A percentile compares a stretch with the other conserved stretches of the same genome.
Evolutionary conservation across 352 stramenopile genomes (phyloP).

Genomic region (Peronosclerospora sorghi): DNA sequence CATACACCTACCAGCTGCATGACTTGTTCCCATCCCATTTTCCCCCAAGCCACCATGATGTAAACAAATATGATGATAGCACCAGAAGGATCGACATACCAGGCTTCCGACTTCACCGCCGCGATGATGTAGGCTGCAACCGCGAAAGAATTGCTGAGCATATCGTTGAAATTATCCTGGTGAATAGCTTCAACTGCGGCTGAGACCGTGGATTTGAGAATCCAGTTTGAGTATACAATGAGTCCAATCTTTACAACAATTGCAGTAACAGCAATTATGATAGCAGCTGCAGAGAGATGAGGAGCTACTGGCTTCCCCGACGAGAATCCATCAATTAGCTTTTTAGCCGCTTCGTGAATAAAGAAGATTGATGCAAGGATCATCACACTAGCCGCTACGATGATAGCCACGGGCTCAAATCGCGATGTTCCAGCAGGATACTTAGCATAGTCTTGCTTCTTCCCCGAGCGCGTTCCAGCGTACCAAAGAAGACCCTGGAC

Average conservation of each 20-base stretch:
- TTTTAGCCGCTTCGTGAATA: constrained; percentile 46
- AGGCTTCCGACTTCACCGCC: constrained; percentile 36
- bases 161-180: constrained; percentile 93
- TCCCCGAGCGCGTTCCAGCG: constrained; percentile 68
- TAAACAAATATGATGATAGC: constrained; percentile 90
- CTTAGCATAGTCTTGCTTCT: constrained; percentile 75
- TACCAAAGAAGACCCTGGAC: constrained; percentile 85
- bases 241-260: constrained; percentile 64
- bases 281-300: constrained; percentile 75
- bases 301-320: constrained; percentile 62
- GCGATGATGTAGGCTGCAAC: constrained; percentile 60
- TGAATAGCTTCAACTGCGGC: constrained; percentile 45
- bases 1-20: constrained; percentile 59
- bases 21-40: constrained; percentile 89
- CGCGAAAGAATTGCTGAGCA: constrained; percentile 85
- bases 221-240: constrained; percentile 50
- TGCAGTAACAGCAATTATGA: constrained; percentile 62
- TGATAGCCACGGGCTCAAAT: constrained; percentile 88
- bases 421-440: constrained; percentile 87
- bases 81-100: constrained; percentile 87
- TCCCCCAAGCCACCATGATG: constrained; percentile 88
- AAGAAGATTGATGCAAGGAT: constrained; percentile 83
- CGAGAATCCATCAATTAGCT: constrained; percentile 31
- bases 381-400: constrained; percentile 89
- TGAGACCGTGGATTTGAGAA: constrained; percentile 40